Base-by-base conservation (phyloP, 257 asterid species). In the Pogostemon cablin region DNA sequence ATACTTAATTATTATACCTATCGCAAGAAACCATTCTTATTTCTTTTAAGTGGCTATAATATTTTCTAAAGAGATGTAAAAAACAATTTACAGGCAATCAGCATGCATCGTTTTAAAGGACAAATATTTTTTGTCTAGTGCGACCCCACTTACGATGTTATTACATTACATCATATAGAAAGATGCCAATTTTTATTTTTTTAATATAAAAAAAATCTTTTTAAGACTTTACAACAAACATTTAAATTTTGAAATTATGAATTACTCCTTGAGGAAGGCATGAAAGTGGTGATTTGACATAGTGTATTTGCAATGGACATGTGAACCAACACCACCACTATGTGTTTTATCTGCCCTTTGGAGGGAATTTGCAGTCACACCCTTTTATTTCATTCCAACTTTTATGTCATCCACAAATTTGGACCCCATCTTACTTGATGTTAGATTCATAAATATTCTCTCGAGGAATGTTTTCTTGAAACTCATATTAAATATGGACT, bases 241-340 rank as follows among this genome's bases (percentile, higher is more conserved):
- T 63, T 77, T 65, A 70, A 77, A 65, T 56, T 56, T 78, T 74
- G 66, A 76, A 67, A 74, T 56, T 68, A 1, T 62, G 38, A 40
- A 60, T 40, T 58, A 34, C 43, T 43, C 53, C 53, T 52, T 9
- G 43, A 12, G 40, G 34, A 38, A 20, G 40, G 66, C 60, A 43
- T 41, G 3, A 48, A 54, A 57, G 71, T 43, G 55, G 32, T 9
- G 7, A 55, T 62, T 9, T 72, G 69, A 47, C 43, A 39, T 56
- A 48, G 35, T 25, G 63, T 65, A 25, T 47, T 57, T 57, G 61
- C 42, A 44, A 72, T 34, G 62, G 55, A 38, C 25, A 25, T 11
- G 48, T 11, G 69, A 63, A 59, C 5, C 17, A 34, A 9, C 65
- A 62, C 72, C 25, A 10, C 44, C 61, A 66, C 72, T 58, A 25